Percentiles rank a stretch among this genome's conserved stretches.
Conservation (phyloP, 2,329 filamentous ascomycete species). For the Cercospora nicotianae region DNA sequence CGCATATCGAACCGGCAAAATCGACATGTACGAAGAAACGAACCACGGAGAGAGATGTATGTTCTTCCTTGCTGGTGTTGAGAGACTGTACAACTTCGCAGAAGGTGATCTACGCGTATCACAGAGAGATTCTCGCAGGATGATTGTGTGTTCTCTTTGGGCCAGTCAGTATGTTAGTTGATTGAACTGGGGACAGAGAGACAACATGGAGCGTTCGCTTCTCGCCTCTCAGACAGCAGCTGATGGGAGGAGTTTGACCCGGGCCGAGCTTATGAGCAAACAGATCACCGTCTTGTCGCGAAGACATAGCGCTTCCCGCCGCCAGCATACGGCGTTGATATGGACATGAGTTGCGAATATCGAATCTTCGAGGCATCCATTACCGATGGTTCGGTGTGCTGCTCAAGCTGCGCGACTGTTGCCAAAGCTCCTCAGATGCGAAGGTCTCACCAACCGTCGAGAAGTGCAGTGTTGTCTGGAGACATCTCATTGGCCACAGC, state of each 20-base stretch:
- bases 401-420: neutral
- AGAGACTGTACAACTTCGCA: too few relatives aligned
- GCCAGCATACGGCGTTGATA: neutral
- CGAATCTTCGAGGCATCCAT: neutral
- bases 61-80: too few relatives aligned
- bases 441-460: neutral
- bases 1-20: neutral
- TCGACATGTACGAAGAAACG: too few relatives aligned
- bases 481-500: neutral
- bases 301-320: neutral
- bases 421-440: neutral
- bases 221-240: neutral
- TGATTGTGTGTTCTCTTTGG: too few relatives aligned
- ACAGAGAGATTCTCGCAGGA: too few relatives aligned
- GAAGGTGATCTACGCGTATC: too few relatives aligned
- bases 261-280: neutral
- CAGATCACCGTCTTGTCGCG: neutral
- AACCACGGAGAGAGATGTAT: too few relatives aligned
- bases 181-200: neutral
- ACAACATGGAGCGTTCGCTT: neutral
- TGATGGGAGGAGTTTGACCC: neutral
- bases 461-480: neutral
- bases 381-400: neutral
- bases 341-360: neutral
- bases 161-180: too few relatives aligned